These are phyloP conservation scores for Phytophthora melonis DNA, from an alignment of 352 stramenopile species.

Conservation along the genomic window DNA sequence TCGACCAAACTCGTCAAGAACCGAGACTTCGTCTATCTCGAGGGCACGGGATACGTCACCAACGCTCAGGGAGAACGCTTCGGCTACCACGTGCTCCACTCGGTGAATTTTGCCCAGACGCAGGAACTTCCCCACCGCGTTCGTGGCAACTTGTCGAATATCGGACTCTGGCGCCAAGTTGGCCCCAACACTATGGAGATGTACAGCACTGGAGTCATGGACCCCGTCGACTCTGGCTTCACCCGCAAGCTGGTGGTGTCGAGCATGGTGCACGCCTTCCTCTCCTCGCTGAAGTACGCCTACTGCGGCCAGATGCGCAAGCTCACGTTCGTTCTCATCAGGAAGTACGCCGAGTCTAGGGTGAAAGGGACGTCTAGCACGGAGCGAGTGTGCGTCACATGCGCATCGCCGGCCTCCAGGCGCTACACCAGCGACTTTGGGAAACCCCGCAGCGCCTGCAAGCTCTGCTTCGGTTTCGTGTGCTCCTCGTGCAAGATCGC, in stretches of 20 bases:
- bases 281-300: no score
- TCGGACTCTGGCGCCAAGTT: no score
- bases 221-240: no score
- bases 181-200: no score
- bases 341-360: no score
- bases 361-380: no score
- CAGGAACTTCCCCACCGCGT: neutral
- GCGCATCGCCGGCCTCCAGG: neutral
- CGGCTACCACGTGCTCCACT: neutral
- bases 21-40: neutral
- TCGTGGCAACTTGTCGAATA: no score
- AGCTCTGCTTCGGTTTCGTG: neutral
- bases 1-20: neutral
- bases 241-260: no score
- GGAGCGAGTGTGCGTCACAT: neutral
- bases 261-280: no score
- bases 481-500: neutral
- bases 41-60: neutral
- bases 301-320: no score
- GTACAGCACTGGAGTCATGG: no score
- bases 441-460: neutral
- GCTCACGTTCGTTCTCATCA: no score
- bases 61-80: neutral
- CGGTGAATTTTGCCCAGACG: neutral
- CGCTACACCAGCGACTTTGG: neutral